A percentile compares a stretch with the other conserved stretches of the same genome.
Conservation (phyloP, 306 rosid species). For the Pterocarpus santalinus region DNA sequence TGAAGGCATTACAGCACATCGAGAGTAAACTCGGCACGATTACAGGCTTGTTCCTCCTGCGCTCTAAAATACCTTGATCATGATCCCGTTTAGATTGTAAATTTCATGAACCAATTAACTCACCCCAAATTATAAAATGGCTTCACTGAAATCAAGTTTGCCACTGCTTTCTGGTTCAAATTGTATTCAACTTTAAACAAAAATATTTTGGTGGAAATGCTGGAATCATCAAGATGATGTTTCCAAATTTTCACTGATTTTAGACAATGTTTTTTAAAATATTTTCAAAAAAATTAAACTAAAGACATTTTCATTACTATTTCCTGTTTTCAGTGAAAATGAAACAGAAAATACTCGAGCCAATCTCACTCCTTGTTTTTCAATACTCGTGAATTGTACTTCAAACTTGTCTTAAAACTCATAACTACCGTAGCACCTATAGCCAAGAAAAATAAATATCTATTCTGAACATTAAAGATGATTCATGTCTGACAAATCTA, state of each 20-base stretch:
- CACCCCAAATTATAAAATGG: neutral
- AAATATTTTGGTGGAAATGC: too few relatives aligned
- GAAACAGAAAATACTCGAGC: too few relatives aligned
- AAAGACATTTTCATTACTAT: too few relatives aligned
- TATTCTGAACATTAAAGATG: neutral
- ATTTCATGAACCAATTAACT: neutral
- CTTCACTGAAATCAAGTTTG: neutral
- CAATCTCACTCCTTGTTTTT: too few relatives aligned
- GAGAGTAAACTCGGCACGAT: neutral
- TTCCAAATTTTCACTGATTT: too few relatives aligned
- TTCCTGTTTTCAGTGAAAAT: too few relatives aligned
- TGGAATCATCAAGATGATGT: too few relatives aligned
- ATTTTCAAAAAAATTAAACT: too few relatives aligned
- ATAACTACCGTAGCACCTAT: neutral
- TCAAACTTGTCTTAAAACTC: neutral
- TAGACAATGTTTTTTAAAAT: too few relatives aligned
- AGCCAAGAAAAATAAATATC: neutral
- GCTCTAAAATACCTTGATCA: neutral
- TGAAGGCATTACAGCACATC: neutral
- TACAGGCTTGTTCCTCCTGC: neutral
- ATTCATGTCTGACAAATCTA: slow-evolving; percentile 1
- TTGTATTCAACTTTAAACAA: too few relatives aligned
- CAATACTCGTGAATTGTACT: too few relatives aligned
- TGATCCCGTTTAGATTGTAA: neutral
- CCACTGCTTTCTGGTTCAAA: too few relatives aligned